Evolutionary conservation across 495 filamentous ascomycete species (phyloP).

Genomic region (Poronia punctata): DNA sequence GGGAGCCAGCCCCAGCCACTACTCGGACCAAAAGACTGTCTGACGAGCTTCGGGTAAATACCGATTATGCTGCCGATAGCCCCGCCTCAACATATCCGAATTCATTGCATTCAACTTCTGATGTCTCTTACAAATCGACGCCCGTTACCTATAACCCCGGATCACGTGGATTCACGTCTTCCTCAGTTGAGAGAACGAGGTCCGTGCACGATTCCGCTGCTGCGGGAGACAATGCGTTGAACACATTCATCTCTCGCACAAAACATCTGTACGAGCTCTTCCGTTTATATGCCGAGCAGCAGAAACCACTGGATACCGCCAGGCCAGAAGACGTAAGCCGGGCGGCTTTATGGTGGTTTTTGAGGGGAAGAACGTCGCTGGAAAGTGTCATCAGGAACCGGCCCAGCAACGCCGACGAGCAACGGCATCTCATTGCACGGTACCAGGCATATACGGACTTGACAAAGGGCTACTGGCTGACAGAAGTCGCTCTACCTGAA

Average conservation of each 20-base stretch:
- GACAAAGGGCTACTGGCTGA: conserved; percentile 77
- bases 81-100: conserved; percentile 16
- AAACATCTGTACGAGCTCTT: conserved; percentile 63
- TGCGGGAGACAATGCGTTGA: conserved; percentile 56
- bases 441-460: conserved; percentile 72
- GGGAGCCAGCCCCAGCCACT: no score
- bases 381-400: conserved; percentile 62
- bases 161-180: conserved; percentile 15
- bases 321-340: conserved; percentile 59
- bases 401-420: conserved; percentile 41
- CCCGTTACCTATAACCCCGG: conserved; percentile 17
- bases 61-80: conserved; percentile 12
- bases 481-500: conserved; percentile 57
- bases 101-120: conserved; percentile 20
- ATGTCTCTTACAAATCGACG: conserved; percentile 22
- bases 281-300: conserved; percentile 60
- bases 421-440: conserved; percentile 29
- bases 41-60: conserved; percentile 17
- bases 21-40: conserved; percentile 14
- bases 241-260: conserved; percentile 59
- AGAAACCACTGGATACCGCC: conserved; percentile 53
- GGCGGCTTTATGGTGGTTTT: conserved; percentile 80
- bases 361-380: conserved; percentile 64
- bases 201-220: conserved; percentile 30
- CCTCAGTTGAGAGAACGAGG: conserved; percentile 19